Evolutionary conservation across 1,284 basidiomycete species (phyloP).

Genomic region (Pholiota adiposa): DNA sequence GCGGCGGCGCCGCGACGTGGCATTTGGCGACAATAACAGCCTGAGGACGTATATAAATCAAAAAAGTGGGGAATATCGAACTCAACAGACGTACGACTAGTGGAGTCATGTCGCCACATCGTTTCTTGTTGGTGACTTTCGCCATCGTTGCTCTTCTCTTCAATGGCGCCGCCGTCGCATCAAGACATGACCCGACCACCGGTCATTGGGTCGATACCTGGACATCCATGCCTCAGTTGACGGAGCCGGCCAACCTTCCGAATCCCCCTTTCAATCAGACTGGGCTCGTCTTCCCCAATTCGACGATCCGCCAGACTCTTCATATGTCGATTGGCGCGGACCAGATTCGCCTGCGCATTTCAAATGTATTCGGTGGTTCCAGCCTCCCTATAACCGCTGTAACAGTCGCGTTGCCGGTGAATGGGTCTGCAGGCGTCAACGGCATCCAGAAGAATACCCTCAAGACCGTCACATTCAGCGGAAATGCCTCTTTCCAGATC

Average conservation of each 20-base stretch:
- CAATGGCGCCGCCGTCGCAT: constrained; percentile 4
- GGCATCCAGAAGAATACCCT: constrained; percentile 40
- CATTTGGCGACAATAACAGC: neutral
- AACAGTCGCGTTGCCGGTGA: constrained; percentile 44
- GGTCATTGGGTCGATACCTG: constrained; percentile 46
- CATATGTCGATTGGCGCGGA: constrained; percentile 43
- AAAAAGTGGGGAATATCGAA: no score
- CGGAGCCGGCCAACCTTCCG: constrained; percentile 47
- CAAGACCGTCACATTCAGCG: constrained; percentile 48
- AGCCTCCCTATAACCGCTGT: constrained; percentile 48
- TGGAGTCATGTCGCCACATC: constrained; percentile 1
- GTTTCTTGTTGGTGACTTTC: neutral
- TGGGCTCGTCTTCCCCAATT: constrained; percentile 44
- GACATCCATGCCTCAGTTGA: constrained; percentile 53
- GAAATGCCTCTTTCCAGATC: constrained; percentile 40
- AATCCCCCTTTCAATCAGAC: constrained; percentile 43
- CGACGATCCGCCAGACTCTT: constrained; percentile 54
- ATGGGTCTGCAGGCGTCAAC: constrained; percentile 39
- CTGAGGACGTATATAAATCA: neutral
- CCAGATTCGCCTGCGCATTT: constrained; percentile 48
- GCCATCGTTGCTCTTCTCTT: neutral
- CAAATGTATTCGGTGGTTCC: constrained; percentile 50
- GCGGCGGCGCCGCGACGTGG: constrained; percentile 2
- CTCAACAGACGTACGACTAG: neutral
- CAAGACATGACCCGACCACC: neutral